Evolutionary conservation across 345 rosid species (phyloP), one percentile per base, ranked within the genome.

Genomic region (Turritis glabra): DNA sequence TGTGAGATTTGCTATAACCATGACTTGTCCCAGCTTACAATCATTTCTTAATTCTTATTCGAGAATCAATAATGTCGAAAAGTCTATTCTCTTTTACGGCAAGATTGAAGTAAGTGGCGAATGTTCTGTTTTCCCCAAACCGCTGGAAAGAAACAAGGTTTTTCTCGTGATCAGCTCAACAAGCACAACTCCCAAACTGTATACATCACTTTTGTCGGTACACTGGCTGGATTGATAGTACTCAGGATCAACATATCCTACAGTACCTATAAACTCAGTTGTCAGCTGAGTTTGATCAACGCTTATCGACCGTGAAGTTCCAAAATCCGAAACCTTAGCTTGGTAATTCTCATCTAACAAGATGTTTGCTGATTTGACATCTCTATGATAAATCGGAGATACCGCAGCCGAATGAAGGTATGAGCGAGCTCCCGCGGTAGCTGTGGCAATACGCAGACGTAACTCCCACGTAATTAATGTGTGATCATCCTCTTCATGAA

Each of bases 401-500:
- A 21, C 48, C 3, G 21, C 21, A n/a, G 21, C 48, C 19, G 10
- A 44, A 17, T 44, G 48, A n/a, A 44, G 21, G 21, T 17, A 37
- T 37, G 50, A 44, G 10, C n/a, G 8, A 44, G 50, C 50, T 7
- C 50, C 50, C 1, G 18, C 50, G 7, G 41, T 37, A 37, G 10
- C 14, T 37, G 11, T 12, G 41, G 14, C 41, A 37, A 37, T 37
- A 37, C 14, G 14, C 14, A 37, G 41, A 37, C 41, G 41, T 37
- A 37, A 37, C 14, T 37, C 41, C 41, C 41, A 37, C 3, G 41
- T 37, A 37, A 37, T 37, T 7, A 17, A 41, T 0, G 7, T 3
- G 17, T 41, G 17, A 15, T 41, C 18, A 15, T 14, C 18, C 3
- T 17, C 22, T 3, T 7, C 19, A 46, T 83, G 84, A 8, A 83